These are phyloP conservation scores for Oryza coarctata DNA, from an alignment of 176 grass and related monocot species.

Conservation along the genomic window DNA sequence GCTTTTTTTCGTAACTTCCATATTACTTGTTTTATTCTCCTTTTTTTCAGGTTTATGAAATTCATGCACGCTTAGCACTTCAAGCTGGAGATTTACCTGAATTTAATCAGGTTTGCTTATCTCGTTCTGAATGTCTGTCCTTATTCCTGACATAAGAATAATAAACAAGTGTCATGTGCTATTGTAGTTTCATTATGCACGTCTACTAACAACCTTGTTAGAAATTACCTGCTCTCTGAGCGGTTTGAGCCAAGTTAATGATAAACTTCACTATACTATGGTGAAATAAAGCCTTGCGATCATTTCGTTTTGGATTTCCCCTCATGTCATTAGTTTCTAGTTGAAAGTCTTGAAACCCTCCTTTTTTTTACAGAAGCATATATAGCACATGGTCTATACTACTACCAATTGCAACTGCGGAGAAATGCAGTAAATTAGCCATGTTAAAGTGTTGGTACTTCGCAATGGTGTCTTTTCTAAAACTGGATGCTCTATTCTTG, in stretches of 20 bases:
- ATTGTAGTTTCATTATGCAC: background rate
- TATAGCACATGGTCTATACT: background rate
- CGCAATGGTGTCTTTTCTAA: background rate
- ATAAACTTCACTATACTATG: background rate
- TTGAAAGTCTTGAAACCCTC: background rate
- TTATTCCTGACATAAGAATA: constrained; percentile 8
- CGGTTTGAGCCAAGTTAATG: background rate
- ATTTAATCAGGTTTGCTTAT: constrained; percentile 79
- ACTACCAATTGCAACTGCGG: background rate
- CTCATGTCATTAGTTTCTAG: background rate
- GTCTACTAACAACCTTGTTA: background rate
- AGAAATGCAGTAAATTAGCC: constrained; percentile 3
- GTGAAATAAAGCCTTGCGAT: background rate
- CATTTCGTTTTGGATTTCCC: background rate
- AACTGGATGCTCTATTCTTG: background rate
- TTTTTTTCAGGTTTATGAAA: constrained; percentile 88
- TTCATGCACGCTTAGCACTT: constrained; percentile 82
- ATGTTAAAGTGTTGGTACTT: background rate
- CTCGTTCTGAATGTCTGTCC: constrained; percentile 7
- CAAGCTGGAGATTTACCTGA: constrained; percentile 84
- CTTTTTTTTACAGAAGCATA: background rate
- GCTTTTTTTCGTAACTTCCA: background rate
- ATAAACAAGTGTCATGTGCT: background rate
- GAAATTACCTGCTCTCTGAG: background rate
- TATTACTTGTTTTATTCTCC: constrained; percentile 11